phyloP scores from a whole-genome alignment of 1,139 yeast genomes.

The Nakaseomyces uthaithaninus region DNA sequence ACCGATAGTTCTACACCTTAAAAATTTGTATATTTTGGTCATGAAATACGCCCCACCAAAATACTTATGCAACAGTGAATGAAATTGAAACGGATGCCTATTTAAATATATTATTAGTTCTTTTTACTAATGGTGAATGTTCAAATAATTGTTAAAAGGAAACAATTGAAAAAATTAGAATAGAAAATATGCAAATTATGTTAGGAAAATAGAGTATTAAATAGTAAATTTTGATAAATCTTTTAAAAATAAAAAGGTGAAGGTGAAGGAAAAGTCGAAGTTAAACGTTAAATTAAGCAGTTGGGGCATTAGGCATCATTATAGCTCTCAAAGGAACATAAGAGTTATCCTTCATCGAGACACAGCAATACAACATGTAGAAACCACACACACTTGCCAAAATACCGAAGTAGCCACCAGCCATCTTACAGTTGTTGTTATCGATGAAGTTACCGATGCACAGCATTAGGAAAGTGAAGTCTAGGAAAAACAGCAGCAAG shows the following conservation, averaged over 20 bases:
- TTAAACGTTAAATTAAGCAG: no score
- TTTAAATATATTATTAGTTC: no score
- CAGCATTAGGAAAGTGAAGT: slow-evolving; percentile 48
- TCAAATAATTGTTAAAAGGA: no score
- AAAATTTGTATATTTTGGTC: no score
- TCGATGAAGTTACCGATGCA: slow-evolving; percentile 50
- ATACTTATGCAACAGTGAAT: no score
- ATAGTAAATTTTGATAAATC: neutral
- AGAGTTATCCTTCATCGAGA: slow-evolving; percentile 54
- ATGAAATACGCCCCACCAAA: no score
- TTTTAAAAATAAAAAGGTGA: neutral
- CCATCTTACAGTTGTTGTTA: slow-evolving; percentile 41
- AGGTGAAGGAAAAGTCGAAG: neutral
- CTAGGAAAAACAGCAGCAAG: slow-evolving; percentile 45
- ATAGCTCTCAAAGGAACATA: slow-evolving; percentile 51
- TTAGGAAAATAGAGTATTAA: neutral
- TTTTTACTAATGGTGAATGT: no score
- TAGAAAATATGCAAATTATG: no score
- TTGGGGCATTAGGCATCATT: slow-evolving; percentile 44
- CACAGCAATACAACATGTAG: slow-evolving; percentile 61
- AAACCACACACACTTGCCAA: slow-evolving; percentile 55
- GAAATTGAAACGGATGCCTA: no score
- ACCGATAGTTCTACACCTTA: no score
- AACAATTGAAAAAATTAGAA: no score
- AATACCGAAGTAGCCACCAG: slow-evolving; percentile 67